Conservation (phyloP, 1,284 basidiomycete species). For the Pulveroboletus ridleyi region DNA sequence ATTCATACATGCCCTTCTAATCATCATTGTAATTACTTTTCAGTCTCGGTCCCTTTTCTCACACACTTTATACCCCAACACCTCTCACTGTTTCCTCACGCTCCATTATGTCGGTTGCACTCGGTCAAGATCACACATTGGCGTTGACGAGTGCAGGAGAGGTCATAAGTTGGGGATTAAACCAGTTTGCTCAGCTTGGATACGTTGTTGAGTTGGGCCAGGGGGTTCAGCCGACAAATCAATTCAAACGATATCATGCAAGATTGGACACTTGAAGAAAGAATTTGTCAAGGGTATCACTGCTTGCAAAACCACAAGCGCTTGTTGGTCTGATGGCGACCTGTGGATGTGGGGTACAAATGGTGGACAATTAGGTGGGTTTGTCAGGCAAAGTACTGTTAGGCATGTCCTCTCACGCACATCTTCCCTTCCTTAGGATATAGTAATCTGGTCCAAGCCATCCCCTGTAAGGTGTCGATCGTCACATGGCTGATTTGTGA, state of each 20-base stretch:
- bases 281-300: conserved; percentile 86
- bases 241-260: conserved; percentile 80
- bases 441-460: conserved; percentile 81
- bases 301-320: conserved; percentile 88
- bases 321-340: conserved; percentile 88
- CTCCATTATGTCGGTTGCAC: conserved; percentile 68
- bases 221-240: conserved; percentile 53
- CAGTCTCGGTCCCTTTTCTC: conserved; percentile 78
- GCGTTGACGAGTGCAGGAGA: conserved; percentile 84
- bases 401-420: not conserved
- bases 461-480: conserved; percentile 86
- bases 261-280: conserved; percentile 85
- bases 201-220: conserved; percentile 75
- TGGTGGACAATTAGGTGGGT: conserved; percentile 87
- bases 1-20: conserved; percentile 11
- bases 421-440: conserved; percentile 59
- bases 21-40: conserved; percentile 8
- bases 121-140: conserved; percentile 95
- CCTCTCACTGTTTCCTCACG: conserved; percentile 60
- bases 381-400: not conserved
- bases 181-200: conserved; percentile 89
- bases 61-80: conserved; percentile 81
- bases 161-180: conserved; percentile 91
- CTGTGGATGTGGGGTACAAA: conserved; percentile 98
- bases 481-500: conserved; percentile 74